Percentiles rank a stretch among this genome's conserved stretches.
Conservation (phyloP, 176 grass and related monocot genomes). For the Metroxylon sagu region DNA sequence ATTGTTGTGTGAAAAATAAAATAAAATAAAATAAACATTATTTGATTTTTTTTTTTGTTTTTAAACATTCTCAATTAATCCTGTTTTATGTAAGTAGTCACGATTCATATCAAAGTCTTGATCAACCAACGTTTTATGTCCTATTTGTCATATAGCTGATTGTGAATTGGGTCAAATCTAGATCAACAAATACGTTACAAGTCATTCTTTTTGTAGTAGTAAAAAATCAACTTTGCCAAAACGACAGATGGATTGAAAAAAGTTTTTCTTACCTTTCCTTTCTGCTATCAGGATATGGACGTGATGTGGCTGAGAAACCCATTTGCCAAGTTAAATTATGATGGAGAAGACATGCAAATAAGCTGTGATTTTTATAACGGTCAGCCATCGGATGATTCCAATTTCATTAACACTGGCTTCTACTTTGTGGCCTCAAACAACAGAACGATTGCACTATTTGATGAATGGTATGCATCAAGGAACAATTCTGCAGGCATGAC, state of each 20-base stretch:
- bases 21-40: too few relatives aligned
- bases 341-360: slow-evolving; percentile 1
- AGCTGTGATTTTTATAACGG: neutral
- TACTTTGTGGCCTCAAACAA: neutral
- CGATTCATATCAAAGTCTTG: too few relatives aligned
- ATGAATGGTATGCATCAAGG: slow-evolving; percentile 42
- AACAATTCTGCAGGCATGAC: slow-evolving; percentile 34
- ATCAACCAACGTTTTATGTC: too few relatives aligned
- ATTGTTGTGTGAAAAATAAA: too few relatives aligned
- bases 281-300: neutral
- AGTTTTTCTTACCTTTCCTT: neutral
- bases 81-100: too few relatives aligned
- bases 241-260: neutral
- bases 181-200: too few relatives aligned
- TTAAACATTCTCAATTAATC: too few relatives aligned
- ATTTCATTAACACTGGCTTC: neutral
- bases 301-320: neutral
- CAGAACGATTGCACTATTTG: slow-evolving; percentile 25
- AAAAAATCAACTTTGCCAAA: neutral
- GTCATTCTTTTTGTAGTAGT: too few relatives aligned
- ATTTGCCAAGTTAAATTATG: neutral
- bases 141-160: too few relatives aligned
- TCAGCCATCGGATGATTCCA: neutral
- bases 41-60: too few relatives aligned
- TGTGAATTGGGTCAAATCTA: too few relatives aligned